Evolutionary conservation across 2,329 filamentous ascomycete species (phyloP), one percentile per base, ranked within the genome.

Genomic region (Ascosphaera aggregata): DNA sequence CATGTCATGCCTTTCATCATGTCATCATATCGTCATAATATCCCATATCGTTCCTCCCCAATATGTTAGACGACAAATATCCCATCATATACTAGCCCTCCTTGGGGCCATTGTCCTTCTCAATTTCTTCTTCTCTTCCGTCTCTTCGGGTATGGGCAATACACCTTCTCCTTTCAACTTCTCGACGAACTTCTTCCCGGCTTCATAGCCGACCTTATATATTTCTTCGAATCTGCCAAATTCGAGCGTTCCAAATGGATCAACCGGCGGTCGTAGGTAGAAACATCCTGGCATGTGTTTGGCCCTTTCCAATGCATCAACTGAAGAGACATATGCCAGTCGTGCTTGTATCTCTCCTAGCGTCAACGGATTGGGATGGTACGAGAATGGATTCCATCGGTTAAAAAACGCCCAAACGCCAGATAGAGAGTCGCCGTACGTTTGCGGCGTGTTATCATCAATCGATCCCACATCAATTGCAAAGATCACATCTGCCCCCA

Each of bases 221-320:
- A 98, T 86, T 64, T 98, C 91, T 50, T 95, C 86, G 56, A 98
- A 98, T 56, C 92, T 94, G 44, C 75, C 80, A 62, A 98, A 98
- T 42, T 98, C 89, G 20, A 98, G 63, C 1, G 89, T 98, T 3
- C 85, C 89, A 49, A 93, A 98, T 1, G 72, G 68, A 51, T 95
- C 89, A 44, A 98, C 79, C 0, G 89, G 89, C 3, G 91, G 91
- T 1, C 89, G 72, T 81, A 98, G 92, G 56, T 98, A 98, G 39
- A 92, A 66, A 56, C 86, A 95, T 0, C 89, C 89, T 0, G 82
- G 73, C 51, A 79, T 86, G 3, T 67, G 77, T 65, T 98, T 98
- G 18, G 89, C 89, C 30, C 85, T 70, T 57, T 98, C 89, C 18
- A 98, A 65, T 18, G 89, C 89, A 54, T 95, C 89, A 9, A 94